Percentiles rank a stretch among this genome's conserved stretches.
phyloP scores from a whole-genome alignment of 1,139 yeast species.

The Saccharomyces hybrid region DNA sequence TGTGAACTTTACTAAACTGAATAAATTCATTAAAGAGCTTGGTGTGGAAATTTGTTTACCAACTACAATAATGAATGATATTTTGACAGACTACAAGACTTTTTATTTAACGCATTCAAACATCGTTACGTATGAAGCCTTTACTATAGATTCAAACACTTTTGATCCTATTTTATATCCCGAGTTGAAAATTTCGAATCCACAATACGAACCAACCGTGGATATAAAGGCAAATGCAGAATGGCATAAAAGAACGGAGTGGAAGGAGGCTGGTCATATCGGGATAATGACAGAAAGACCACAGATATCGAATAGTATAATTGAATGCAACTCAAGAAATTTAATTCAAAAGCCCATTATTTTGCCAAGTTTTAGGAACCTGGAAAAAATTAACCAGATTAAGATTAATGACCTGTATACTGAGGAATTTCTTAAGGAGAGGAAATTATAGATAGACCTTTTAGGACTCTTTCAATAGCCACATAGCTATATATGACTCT shows the following conservation, averaged over 20 bases:
- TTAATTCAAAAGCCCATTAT: constrained; percentile 33
- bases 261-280: constrained; percentile 52
- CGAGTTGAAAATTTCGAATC: constrained; percentile 27
- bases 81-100: constrained; percentile 32
- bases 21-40: constrained; percentile 39
- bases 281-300: constrained; percentile 53
- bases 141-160: constrained; percentile 2
- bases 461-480: too few species aligned
- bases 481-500: too few species aligned
- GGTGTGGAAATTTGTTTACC: constrained; percentile 43
- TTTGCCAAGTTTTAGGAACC: constrained; percentile 53
- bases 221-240: constrained; percentile 13
- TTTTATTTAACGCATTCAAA: constrained; percentile 30
- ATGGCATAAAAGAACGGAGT: constrained; percentile 32
- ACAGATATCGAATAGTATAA: constrained; percentile 43
- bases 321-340: constrained; percentile 23
- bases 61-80: constrained; percentile 39
- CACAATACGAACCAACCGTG: constrained; percentile 11
- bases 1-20: constrained; percentile 40
- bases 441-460: not conserved
- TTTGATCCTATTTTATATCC: constrained; percentile 22
- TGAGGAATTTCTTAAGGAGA: constrained; percentile 7
- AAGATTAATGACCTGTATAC: constrained; percentile 13
- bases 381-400: constrained; percentile 46
- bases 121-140: constrained; percentile 12